Evolutionary conservation across 1,284 basidiomycete genomes (phyloP).

Genomic region (Sphaerobolus stellatus): DNA sequence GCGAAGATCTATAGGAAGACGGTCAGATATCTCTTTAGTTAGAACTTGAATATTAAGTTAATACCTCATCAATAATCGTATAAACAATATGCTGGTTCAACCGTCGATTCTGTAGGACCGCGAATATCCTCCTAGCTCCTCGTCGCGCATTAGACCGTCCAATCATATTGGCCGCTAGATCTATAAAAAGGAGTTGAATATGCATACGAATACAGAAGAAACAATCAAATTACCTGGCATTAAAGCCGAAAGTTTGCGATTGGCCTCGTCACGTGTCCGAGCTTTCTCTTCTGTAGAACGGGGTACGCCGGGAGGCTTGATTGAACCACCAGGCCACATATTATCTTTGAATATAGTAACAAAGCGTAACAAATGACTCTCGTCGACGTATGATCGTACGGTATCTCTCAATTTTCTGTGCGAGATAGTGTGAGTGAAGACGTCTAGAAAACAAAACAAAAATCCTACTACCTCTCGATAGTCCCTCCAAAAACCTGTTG

Average conservation of each 20-base stretch:
- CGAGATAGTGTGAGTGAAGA: not conserved
- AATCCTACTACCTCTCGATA: constrained; percentile 72
- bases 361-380: constrained; percentile 65
- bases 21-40: constrained; percentile 1
- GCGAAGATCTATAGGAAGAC: constrained; percentile 48
- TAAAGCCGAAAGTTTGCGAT: constrained; percentile 82
- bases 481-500: constrained; percentile 95
- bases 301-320: constrained; percentile 59
- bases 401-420: constrained; percentile 84
- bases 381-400: constrained; percentile 60
- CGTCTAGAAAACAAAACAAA: not conserved
- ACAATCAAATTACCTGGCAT: constrained; percentile 76
- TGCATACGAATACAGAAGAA: not conserved
- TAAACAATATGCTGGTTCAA: constrained; percentile 92
- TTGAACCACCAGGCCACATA: constrained; percentile 81
- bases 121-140: constrained; percentile 88
- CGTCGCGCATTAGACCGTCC: constrained; percentile 90
- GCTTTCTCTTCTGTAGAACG: constrained; percentile 79
- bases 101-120: constrained; percentile 87
- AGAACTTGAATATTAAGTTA: constrained; percentile 14
- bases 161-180: constrained; percentile 94
- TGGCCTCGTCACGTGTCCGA: constrained; percentile 80
- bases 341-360: constrained; percentile 67
- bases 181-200: constrained; percentile 40
- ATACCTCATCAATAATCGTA: constrained; percentile 83